phyloP scores from a whole-genome alignment of 495 filamentous ascomycete genomes.

The Clohesyomyces aquaticus region DNA sequence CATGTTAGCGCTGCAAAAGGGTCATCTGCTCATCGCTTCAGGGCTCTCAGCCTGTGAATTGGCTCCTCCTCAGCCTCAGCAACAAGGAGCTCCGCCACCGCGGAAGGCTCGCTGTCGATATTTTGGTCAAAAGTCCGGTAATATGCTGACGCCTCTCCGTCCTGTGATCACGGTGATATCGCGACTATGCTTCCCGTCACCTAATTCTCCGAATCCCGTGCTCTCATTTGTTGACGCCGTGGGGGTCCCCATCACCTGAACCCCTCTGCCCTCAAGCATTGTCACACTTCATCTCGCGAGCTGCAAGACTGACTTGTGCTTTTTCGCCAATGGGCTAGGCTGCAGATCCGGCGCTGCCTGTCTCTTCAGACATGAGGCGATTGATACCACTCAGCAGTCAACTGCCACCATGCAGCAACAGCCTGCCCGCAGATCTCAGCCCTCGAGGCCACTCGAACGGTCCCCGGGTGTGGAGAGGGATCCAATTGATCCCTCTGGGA shows the following conservation, averaged over 20 bases:
- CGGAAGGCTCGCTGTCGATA: slow-evolving; percentile 41
- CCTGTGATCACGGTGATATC: slow-evolving; percentile 40
- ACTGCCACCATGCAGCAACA: slow-evolving; percentile 35
- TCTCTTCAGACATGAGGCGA: slow-evolving; percentile 42
- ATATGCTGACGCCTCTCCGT: slow-evolving; percentile 29
- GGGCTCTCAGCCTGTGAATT: slow-evolving; percentile 32
- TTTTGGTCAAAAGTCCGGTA: slow-evolving; percentile 44
- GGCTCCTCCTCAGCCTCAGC: slow-evolving; percentile 38
- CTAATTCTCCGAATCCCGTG: slow-evolving; percentile 31
- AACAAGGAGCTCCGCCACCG: slow-evolving; percentile 36
- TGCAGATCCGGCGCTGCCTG: slow-evolving; percentile 46
- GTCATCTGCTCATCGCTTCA: slow-evolving; percentile 38
- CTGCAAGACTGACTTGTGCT: slow-evolving; percentile 31
- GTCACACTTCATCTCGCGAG: slow-evolving; percentile 32
- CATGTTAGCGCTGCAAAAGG: slow-evolving; percentile 33
- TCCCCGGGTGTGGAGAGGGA: slow-evolving; percentile 21
- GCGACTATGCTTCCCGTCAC: slow-evolving; percentile 26
- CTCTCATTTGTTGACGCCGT: slow-evolving; percentile 34
- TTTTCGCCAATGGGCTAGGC: slow-evolving; percentile 38
- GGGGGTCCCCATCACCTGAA: slow-evolving; percentile 33
- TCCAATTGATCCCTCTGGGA: slow-evolving; percentile 7
- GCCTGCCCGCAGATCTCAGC: slow-evolving; percentile 31
- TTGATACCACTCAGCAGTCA: slow-evolving; percentile 31
- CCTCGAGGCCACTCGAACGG: slow-evolving; percentile 15
- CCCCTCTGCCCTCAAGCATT: slow-evolving; percentile 14